Evolutionary conservation across 139 green algal genomes (phyloP).

Genomic region (Mesotaenium endlicherianum): DNA sequence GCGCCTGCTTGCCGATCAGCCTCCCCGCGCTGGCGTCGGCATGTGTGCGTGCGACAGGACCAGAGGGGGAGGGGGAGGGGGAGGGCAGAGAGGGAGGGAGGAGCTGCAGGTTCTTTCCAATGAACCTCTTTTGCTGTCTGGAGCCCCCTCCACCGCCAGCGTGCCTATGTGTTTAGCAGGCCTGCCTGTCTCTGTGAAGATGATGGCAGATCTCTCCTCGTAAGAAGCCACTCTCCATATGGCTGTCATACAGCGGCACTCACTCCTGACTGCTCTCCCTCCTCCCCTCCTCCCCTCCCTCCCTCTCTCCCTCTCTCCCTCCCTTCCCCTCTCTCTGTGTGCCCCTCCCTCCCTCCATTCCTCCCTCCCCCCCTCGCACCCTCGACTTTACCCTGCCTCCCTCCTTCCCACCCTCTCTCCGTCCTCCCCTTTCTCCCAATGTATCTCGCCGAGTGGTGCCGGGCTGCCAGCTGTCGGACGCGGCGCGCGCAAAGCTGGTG

Average conservation of each 20-base stretch:
- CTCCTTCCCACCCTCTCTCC: background rate
- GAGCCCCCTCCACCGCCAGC: no score
- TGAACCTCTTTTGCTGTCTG: no score
- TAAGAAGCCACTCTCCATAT: background rate
- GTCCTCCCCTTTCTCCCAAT: background rate
- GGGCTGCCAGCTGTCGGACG: conserved; percentile 26
- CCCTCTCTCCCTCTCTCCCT: background rate
- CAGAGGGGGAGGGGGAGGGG: background rate
- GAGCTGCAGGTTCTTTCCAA: no score
- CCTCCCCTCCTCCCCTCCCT: background rate
- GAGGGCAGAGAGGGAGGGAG: background rate
- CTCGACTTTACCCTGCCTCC: background rate
- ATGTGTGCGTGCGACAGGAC: no score
- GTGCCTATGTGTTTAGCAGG: no score
- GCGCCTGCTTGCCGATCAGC: conserved; percentile 42
- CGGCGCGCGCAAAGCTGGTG: conserved; percentile 73
- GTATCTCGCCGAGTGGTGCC: no score
- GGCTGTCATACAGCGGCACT: conserved; percentile 35
- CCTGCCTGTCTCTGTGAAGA: no score
- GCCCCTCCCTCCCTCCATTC: background rate
- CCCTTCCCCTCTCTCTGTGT: background rate
- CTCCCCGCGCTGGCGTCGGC: conserved; percentile 10
- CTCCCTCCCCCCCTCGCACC: background rate
- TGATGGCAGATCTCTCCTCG: background rate
- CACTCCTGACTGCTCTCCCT: conserved; percentile 50